Evolutionary conservation across 2,329 filamentous ascomycete species (phyloP).

Genomic region (Akanthomyces uredinophilus): DNA sequence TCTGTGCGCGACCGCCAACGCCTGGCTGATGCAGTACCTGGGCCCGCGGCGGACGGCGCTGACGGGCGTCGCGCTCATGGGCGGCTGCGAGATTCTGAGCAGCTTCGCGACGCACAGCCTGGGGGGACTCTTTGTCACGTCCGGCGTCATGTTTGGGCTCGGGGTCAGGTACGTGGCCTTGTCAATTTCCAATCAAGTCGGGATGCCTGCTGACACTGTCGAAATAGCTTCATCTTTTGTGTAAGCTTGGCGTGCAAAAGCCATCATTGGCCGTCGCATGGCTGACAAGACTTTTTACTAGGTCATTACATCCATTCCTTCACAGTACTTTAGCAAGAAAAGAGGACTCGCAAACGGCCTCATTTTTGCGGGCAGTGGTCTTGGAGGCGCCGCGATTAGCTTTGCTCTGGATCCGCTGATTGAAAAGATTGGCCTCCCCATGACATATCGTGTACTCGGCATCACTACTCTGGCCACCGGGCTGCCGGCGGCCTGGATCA

Average conservation of each 20-base stretch:
- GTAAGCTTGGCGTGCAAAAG: constrained; percentile 16
- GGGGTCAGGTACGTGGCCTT: constrained; percentile 24
- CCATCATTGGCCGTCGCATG: constrained; percentile 4
- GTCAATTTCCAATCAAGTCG: not conserved
- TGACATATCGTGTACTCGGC: constrained; percentile 50
- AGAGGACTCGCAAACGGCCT: constrained; percentile 53
- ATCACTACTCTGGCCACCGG: constrained; percentile 48
- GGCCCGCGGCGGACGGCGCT: constrained; percentile 44
- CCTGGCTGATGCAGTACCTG: constrained; percentile 43
- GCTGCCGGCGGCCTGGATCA: constrained; percentile 49
- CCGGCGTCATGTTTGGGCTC: constrained; percentile 28
- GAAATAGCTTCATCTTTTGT: constrained; percentile 34
- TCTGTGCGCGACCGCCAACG: constrained; percentile 46
- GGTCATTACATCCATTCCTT: constrained; percentile 42
- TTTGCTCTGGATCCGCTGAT: constrained; percentile 46
- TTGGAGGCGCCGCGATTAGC: constrained; percentile 50
- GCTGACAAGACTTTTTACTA: constrained; percentile 23
- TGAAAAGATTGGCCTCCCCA: constrained; percentile 39
- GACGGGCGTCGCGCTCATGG: constrained; percentile 46
- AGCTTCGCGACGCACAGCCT: constrained; percentile 32
- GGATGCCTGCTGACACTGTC: not conserved
- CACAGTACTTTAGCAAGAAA: constrained; percentile 50
- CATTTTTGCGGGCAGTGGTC: constrained; percentile 48
- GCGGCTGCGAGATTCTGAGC: constrained; percentile 42
- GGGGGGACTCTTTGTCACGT: constrained; percentile 31